Percentiles rank a stretch among this genome's conserved stretches.
These are phyloP conservation scores for Cornus kousa DNA, from an alignment of 148 eudicot genomes.

Conservation along the genomic window DNA sequence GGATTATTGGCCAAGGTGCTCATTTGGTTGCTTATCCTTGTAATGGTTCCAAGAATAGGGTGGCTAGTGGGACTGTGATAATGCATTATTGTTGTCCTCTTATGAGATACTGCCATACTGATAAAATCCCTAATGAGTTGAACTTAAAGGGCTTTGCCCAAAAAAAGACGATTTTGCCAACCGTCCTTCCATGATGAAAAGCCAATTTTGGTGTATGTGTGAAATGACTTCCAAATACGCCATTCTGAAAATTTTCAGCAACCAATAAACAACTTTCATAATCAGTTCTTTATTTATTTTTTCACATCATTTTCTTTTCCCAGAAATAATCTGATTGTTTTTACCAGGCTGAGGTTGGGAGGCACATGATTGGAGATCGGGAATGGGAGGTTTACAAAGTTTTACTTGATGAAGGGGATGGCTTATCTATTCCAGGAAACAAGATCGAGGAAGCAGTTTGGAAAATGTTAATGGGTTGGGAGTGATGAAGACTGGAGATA, in stretches of 20 bases:
- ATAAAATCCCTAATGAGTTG: background rate
- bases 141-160: background rate
- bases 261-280: background rate
- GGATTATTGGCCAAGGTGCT: background rate
- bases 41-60: background rate
- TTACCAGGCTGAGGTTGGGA: slow-evolving; percentile 50
- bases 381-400: slow-evolving; percentile 59
- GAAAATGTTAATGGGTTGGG: slow-evolving; percentile 62
- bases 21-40: background rate
- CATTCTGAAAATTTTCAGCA: background rate
- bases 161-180: background rate
- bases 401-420: slow-evolving; percentile 47
- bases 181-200: background rate
- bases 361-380: slow-evolving; percentile 46
- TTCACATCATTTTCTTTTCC: background rate
- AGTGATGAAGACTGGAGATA: slow-evolving; percentile 17
- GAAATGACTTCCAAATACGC: background rate
- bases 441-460: slow-evolving; percentile 46
- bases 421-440: slow-evolving; percentile 21
- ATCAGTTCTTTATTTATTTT: background rate
- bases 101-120: no score
- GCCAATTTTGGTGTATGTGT: background rate
- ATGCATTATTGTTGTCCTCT: background rate
- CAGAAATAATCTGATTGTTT: background rate
- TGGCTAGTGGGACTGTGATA: background rate